Percentiles rank a stretch among this genome's conserved stretches.
These are phyloP conservation scores for Smittium mucronatum DNA, from an alignment of 371 early-diverging fungal species.

Conservation along the genomic window DNA sequence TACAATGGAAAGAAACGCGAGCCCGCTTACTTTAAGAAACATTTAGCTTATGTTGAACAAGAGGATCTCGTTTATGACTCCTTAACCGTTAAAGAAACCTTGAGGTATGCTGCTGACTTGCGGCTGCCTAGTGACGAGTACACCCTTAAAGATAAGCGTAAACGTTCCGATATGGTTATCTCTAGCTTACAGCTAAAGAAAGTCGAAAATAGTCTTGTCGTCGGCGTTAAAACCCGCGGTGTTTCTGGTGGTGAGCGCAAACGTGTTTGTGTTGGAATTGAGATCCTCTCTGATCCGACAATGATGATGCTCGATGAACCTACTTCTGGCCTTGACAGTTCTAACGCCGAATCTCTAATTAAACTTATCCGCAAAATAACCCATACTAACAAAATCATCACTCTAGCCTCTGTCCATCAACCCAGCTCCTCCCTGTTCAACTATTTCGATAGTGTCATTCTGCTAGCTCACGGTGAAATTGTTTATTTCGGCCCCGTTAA, in stretches of 20 bases:
- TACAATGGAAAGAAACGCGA: constrained; percentile 45
- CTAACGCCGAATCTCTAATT: constrained; percentile 51
- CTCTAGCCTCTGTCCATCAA: constrained; percentile 72
- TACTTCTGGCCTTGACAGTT: constrained; percentile 67
- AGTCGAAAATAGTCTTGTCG: constrained; percentile 48
- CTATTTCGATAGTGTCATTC: constrained; percentile 63
- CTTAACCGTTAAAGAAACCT: constrained; percentile 41
- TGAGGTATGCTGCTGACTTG: constrained; percentile 49
- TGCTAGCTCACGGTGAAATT: constrained; percentile 64
- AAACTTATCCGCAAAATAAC: constrained; percentile 42
- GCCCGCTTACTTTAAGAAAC: constrained; percentile 44
- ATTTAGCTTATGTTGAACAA: constrained; percentile 40
- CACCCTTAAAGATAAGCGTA: constrained; percentile 37
- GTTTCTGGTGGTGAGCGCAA: constrained; percentile 78
- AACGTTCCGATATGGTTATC: constrained; percentile 39
- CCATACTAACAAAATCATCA: constrained; percentile 41
- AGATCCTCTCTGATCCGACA: constrained; percentile 52
- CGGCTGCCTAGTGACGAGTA: constrained; percentile 45
- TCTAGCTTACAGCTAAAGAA: constrained; percentile 44
- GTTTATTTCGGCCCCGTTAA: constrained; percentile 46
- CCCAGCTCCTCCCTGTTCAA: constrained; percentile 68
- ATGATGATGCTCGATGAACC: constrained; percentile 52
- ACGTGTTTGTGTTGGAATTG: constrained; percentile 70
- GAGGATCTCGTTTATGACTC: constrained; percentile 27
- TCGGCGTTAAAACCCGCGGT: constrained; percentile 48